Percentiles rank a stretch among this genome's conserved stretches.
phyloP scores from a whole-genome alignment of 768 basidiomycete genomes.

The Leccinum barrowsii region DNA sequence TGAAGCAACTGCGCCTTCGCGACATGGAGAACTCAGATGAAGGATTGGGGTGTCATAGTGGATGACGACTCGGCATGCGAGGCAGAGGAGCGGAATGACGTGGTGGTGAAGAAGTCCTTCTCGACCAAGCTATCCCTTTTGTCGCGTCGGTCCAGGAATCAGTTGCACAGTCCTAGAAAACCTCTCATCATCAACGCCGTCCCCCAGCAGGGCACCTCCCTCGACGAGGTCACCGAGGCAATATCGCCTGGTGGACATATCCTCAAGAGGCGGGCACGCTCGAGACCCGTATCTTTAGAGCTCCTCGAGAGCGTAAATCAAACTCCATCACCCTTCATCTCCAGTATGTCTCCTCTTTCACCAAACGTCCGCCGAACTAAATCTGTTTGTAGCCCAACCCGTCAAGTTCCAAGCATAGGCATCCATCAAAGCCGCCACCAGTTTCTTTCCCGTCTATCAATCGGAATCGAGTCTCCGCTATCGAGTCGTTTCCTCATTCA shows the following conservation, averaged over 20 bases:
- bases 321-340: conserved; percentile 40
- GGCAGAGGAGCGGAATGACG: conserved; percentile 38
- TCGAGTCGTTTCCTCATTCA: too few species aligned
- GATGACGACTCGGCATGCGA: conserved; percentile 54
- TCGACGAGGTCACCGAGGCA: conserved; percentile 61
- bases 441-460: too few species aligned
- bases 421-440: too few species aligned
- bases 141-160: conserved; percentile 28
- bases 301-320: conserved; percentile 50
- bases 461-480: too few species aligned
- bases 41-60: conserved; percentile 37
- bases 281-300: conserved; percentile 67
- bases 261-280: conserved; percentile 68
- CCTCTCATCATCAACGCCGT: conserved; percentile 19
- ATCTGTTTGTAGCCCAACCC: too few species aligned
- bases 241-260: conserved; percentile 77
- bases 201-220: conserved; percentile 39
- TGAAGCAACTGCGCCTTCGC: conserved; percentile 58
- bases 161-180: conserved; percentile 30
- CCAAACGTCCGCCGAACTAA: neutral
- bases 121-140: conserved; percentile 20
- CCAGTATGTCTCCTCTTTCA: conserved; percentile 10
- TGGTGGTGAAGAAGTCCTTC: conserved; percentile 33
- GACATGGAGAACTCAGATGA: conserved; percentile 44
- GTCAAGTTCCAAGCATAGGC: too few species aligned